Percentiles rank a stretch among this genome's conserved stretches.
Conservation (phyloP, 768 basidiomycete genomes). For the Hygrophoropsis aurantiaca region DNA sequence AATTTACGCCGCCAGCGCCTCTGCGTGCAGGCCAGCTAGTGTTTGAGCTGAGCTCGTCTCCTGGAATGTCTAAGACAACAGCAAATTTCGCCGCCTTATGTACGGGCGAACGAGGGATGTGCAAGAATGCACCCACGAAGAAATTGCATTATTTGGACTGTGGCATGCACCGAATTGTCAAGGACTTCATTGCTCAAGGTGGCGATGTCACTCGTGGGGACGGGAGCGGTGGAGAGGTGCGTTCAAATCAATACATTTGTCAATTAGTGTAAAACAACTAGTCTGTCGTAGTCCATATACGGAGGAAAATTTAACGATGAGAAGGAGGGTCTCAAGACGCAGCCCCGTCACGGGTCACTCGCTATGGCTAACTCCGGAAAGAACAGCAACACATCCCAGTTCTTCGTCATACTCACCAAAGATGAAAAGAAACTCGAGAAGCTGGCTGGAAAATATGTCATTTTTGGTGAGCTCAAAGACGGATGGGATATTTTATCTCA, state of each 20-base stretch:
- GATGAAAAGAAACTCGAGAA: slow-evolving; percentile 42
- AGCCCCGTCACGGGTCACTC: slow-evolving; percentile 42
- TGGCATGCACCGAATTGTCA: slow-evolving; percentile 47
- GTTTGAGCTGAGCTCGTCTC: slow-evolving; percentile 37
- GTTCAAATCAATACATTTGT: slow-evolving; percentile 8
- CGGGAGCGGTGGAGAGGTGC: slow-evolving; percentile 54
- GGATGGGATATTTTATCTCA: slow-evolving; percentile 34
- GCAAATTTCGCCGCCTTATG: slow-evolving; percentile 50
- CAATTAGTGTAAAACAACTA: slow-evolving; percentile 7
- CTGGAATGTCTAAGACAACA: slow-evolving; percentile 44
- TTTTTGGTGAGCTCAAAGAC: slow-evolving; percentile 39
- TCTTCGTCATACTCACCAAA: slow-evolving; percentile 48
- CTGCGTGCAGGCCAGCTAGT: slow-evolving; percentile 41
- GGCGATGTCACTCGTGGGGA: slow-evolving; percentile 54
- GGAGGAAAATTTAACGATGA: slow-evolving; percentile 52
- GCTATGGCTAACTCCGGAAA: slow-evolving; percentile 55
- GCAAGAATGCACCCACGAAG: slow-evolving; percentile 48
- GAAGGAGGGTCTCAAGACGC: slow-evolving; percentile 46
- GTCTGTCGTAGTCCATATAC: slow-evolving; percentile 38
- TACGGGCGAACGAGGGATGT: slow-evolving; percentile 42
- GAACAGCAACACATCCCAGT: slow-evolving; percentile 49
- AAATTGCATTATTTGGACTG: slow-evolving; percentile 42
- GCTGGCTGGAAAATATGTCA: slow-evolving; percentile 49
- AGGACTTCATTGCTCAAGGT: slow-evolving; percentile 52
- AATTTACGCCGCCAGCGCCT: slow-evolving; percentile 35